Conservation (phyloP, 2,329 filamentous ascomycete species). For the Eutypa lata region DNA sequence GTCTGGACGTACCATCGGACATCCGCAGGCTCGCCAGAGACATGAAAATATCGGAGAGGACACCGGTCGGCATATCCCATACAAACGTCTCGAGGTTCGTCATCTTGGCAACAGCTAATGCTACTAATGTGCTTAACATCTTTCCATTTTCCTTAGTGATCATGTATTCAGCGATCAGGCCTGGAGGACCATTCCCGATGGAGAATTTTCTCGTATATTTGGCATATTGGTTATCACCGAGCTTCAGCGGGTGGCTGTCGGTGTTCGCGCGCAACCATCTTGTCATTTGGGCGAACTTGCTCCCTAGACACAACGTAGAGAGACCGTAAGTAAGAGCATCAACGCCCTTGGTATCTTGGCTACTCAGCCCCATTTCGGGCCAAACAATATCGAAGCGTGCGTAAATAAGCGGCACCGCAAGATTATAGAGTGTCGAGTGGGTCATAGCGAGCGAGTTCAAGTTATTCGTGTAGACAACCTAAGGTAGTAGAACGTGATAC, state of each 20-base stretch:
- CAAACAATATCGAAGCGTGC: conserved; percentile 85
- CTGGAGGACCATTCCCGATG: conserved; percentile 73
- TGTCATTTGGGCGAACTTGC: conserved; percentile 38
- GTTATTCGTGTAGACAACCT: conserved; percentile 81
- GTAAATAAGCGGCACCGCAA: conserved; percentile 78
- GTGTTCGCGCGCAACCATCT: conserved; percentile 29
- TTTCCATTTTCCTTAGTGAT: conserved; percentile 82
- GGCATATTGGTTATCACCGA: conserved; percentile 64
- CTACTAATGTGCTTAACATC: conserved; percentile 82
- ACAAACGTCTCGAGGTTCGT: conserved; percentile 76
- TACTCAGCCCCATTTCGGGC: conserved; percentile 66
- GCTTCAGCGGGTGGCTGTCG: conserved; percentile 21
- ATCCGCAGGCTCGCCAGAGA: conserved; percentile 70
- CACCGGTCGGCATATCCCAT: conserved; percentile 88
- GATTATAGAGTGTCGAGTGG: conserved; percentile 71
- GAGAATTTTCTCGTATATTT: conserved; percentile 80
- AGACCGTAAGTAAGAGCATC: conserved; percentile 82
- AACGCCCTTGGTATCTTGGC: conserved; percentile 67
- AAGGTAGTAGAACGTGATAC: conserved; percentile 1
- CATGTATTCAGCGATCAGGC: conserved; percentile 79
- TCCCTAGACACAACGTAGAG: conserved; percentile 73
- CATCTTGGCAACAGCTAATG: conserved; percentile 78
- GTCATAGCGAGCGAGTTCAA: conserved; percentile 74
- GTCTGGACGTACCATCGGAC: conserved; percentile 57
- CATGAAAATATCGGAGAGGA: conserved; percentile 77